Evolutionary conservation across 495 filamentous ascomycete species (phyloP), one percentile per base, ranked within the genome.

Genomic region (Glarea lozoyensis): DNA sequence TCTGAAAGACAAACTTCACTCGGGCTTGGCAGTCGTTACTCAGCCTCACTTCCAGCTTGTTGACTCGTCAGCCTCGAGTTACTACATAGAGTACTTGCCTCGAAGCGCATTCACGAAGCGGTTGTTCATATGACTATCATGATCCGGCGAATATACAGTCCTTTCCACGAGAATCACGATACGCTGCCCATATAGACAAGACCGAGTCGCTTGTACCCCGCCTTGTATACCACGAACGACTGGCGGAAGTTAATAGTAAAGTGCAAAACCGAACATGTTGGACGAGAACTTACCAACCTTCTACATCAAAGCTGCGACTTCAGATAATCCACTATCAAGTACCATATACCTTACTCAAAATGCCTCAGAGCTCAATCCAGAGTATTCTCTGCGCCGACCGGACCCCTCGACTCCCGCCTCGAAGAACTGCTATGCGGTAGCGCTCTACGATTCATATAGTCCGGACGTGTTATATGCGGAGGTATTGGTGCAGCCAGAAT

Each of bases 281-380:
- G 92, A 98, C 77, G 86, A 93, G 61, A 94, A 88, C 60, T 74
- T 98, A 3, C 92, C 92, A 48, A 88, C 57, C 23, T 68, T 68
- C 49, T 66, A 47, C 39, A 60, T 63, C 46, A 63, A 61, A 43
- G 33, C 43, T 33, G 49, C 57, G 12, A 55, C 59, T 10, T 54
- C 62, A 43, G 59, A 68, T 52, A 66, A 66, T 57, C 53, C 59
- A 30, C 59, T 66, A 29, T 50, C 60, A 60, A 82, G 48, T 65
- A 79, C 67, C 33, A 66, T 94, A 40, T 84, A 81, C 60, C 79
- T 88, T 57, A 74, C 80, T 10, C 81, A 90, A 27, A 75, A 85
- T 61, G 90, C 87, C 53, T 78, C 81, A 48, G 88, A 93, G 19
- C 84, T 84, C 0, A 64, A 72, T 16, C 73, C 88, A 2, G 78